Base-by-base conservation (phyloP, 306 rosid genomes). In the Sicyos baderoa region DNA sequence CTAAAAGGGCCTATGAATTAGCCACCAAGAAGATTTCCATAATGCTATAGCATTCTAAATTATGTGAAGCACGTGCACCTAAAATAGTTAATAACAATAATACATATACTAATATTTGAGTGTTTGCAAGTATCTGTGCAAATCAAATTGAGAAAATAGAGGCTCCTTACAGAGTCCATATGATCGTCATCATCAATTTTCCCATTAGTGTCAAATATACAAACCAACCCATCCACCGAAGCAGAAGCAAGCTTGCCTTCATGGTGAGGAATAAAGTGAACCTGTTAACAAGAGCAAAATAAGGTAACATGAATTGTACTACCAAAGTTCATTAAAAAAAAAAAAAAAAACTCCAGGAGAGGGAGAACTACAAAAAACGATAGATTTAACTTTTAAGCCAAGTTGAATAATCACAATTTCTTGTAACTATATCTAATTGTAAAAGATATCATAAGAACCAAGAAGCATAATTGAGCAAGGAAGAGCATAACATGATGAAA, bases 191-290 rank as follows among this genome's bases (percentile, higher is more conserved):
- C 97, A 65, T 88, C 82, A 72, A 90, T 86, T 73, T 86, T 90
- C 68, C 97, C 97, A 47, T 72, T 75, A 17, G 88, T 80, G 76
- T 93, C 87, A 85, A 90, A 93, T 71, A 86, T 85, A 81, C 96
- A 90, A 53, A 93, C 84, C 90, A 93, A 83, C 54, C 99, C 99
- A 77, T 93, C 99, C 14, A 60, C 90, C 7, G 99, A 90, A 75
- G 99, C 96, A 76, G 99, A 90, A 80, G 87, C 76, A 73, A 93
- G 96, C 82, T 85, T 90, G 85, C 81, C 84, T 76, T 32, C 79
- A 69, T 85, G 86, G 32, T 75, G 82, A 68, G 94, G 99, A 75
- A 86, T 79, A 79, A 90, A 93, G 75, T 90, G 96, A 74, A 93
- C 97, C 97, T 90, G 78, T 58, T 66, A 70, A 75, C 68, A 44